Evolutionary conservation across 2,329 filamentous ascomycete genomes (phyloP), one percentile per base, ranked within the genome.

Genomic region (Colletotrichum nymphaeae): DNA sequence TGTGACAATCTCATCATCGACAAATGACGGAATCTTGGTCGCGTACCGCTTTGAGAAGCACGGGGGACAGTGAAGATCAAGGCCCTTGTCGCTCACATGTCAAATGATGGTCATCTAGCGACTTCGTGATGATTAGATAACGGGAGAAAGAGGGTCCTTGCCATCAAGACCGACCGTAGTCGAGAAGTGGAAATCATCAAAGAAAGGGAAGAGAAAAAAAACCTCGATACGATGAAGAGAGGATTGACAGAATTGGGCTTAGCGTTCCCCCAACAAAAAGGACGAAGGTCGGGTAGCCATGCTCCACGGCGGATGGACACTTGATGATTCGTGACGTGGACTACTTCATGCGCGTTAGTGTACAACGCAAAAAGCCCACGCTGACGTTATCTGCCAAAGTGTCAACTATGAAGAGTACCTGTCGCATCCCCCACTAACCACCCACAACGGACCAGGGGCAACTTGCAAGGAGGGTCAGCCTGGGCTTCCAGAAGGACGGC

Each of bases 211-310:
- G 26, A 53, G 46, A 56, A 53, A 56, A 55, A 72, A 73, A 68
- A n/a, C 60, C 60, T 49, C 55, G 60, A 69, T 53, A 32, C 37
- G 30, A 66, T 59, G 28, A 35, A 52, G 42, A 59, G 53, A 65
- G 24, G 35, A 63, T 42, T 28, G 66, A 14, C 12, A 28, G 22
- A 37, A 70, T 70, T 35, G 56, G 70, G 70, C 26, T 28, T 73
- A 73, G 70, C 55, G 70, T 60, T 73, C 70, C 70, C 59, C 70
- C 70, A 73, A 73, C 70, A 73, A 73, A 73, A 73, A 70, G 60
- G 28, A 73, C 22, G 65, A 49, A 70, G 59, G 60, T 60, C 70
- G 46, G 60, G 46, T 65, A 70, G 59, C 55, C 68, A 63, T 59
- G 70, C 46, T 19, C 49, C 67, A 73, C 60, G 60, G 26, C 59